Conservation (phyloP, 1,139 yeast genomes). For the Candida sp. region DNA sequence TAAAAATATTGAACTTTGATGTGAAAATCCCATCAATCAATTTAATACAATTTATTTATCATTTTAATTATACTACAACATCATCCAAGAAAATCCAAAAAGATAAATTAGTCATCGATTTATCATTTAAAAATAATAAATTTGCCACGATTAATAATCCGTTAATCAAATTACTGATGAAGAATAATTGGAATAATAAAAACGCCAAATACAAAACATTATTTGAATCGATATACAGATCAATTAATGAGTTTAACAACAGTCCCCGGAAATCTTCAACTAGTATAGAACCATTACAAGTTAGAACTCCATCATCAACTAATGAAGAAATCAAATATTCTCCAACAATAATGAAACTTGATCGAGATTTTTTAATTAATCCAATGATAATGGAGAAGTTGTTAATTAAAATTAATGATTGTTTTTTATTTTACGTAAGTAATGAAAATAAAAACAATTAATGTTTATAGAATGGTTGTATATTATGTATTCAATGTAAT, state of each 20-base stretch:
- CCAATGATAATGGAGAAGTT: slow-evolving; percentile 15
- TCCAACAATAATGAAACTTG: slow-evolving; percentile 27
- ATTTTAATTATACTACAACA: slow-evolving; percentile 24
- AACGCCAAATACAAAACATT: slow-evolving; percentile 37
- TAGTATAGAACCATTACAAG: slow-evolving; percentile 6
- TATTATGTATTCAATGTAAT: background rate
- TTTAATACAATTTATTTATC: slow-evolving; percentile 30
- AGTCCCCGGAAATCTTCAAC: slow-evolving; percentile 8
- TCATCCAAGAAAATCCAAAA: slow-evolving; percentile 31
- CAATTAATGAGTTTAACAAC: slow-evolving; percentile 25
- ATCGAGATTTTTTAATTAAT: slow-evolving; percentile 39
- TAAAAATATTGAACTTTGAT: slow-evolving; percentile 30
- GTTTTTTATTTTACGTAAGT: slow-evolving; percentile 14
- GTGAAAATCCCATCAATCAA: slow-evolving; percentile 29
- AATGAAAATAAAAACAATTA: background rate
- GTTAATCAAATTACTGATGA: slow-evolving; percentile 29
- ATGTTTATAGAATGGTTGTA: background rate
- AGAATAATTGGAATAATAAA: slow-evolving; percentile 35
- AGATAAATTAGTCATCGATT: slow-evolving; percentile 30
- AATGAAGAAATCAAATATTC: slow-evolving; percentile 4
- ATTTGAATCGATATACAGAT: slow-evolving; percentile 38
- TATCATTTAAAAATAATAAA: slow-evolving; percentile 31
- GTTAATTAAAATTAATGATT: slow-evolving; percentile 21
- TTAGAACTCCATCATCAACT: slow-evolving; percentile 9
- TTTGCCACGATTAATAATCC: slow-evolving; percentile 20